Base-by-base conservation (phyloP, 2,329 filamentous ascomycete species). In the Taxawa tesnikishii region DNA sequence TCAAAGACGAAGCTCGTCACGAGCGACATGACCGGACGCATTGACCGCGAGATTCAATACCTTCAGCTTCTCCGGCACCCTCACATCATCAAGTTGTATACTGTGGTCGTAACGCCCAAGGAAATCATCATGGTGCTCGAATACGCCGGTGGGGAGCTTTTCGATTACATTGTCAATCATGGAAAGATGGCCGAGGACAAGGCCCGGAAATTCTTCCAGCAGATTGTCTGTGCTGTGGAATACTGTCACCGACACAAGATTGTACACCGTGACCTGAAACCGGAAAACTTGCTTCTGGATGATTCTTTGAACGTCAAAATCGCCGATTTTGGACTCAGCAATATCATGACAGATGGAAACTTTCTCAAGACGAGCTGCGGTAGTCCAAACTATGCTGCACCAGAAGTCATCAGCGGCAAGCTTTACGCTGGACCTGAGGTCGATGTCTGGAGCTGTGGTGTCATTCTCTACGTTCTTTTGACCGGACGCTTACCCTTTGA, bases 41-140 rank as follows among this genome's bases (percentile, higher is more conserved):
- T 98, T 42, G 90, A 98, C 65, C 75, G 90, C 45, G 90, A 98
- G 66, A 98, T 98, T 47, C 87, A 94, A 57, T 98, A 98, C 54
- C 71, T 98, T 41, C 90, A 98, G 62, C 66, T 98, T 38, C 69
- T 98, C 39, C 78, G 90, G 38, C 90, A 98, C 58, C 90, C 90
- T 25, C 90, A 98, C 60, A 98, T 98, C 55, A 98, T 98, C 67
- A 98, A 98, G 62, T 71, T 98, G 75, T 94, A 67, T 51, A 96
- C 90, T 17, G 90, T 98, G 42, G 96, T 98, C 56, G 94, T 93
- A 41, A 94, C 88, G 5, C 75, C 78, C 15, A 76, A 73, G 40
- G 90, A 98, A 55, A 98, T 98, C 54, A 90, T 96, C 58, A 98
- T 98, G 90, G 90, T 98, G 29, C 74, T 98, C 45, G 90, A 98